A percentile compares a stretch with the other conserved stretches of the same genome.
These are phyloP conservation scores for Monosporozyma yasuniensis DNA, from an alignment of 805 yeast species.

Conservation along the genomic window DNA sequence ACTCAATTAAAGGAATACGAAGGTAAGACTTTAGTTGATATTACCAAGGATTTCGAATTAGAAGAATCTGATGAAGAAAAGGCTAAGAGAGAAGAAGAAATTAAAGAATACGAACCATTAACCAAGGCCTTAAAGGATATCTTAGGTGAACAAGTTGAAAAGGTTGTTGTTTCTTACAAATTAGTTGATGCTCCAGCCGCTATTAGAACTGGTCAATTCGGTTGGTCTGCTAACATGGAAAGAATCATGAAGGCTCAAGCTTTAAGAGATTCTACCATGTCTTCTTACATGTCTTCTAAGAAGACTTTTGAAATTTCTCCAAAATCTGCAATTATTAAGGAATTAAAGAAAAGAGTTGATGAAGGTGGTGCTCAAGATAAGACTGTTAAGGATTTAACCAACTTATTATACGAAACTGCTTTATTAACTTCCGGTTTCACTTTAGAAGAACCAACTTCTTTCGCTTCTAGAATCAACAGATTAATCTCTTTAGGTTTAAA, in stretches of 20 bases:
- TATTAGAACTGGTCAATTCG: conserved; percentile 98
- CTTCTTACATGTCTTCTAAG: conserved; percentile 99
- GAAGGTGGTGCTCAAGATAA: conserved; percentile 96
- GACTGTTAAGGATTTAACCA: conserved; percentile 95
- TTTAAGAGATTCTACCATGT: conserved; percentile 96
- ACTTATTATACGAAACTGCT: conserved; percentile 94
- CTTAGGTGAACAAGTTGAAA: conserved; percentile 97
- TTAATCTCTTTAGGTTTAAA: conserved; percentile 95
- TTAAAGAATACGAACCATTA: conserved; percentile 83
- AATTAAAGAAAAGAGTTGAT: conserved; percentile 93
- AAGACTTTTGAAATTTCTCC: conserved; percentile 99
- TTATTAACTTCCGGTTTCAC: conserved; percentile 97
- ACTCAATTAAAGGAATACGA: conserved; percentile 98
- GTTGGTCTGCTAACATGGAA: conserved; percentile 99
- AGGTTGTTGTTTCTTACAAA: conserved; percentile 96
- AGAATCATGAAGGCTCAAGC: conserved; percentile 99
- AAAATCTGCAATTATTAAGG: conserved; percentile 88
- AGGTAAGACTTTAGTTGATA: conserved; percentile 97
- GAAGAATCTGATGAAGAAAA: conserved; percentile 99
- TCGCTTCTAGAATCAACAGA: conserved; percentile 97
- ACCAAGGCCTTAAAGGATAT: conserved; percentile 94
- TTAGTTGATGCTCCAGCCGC: conserved; percentile 99
- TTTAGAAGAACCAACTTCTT: conserved; percentile 95
- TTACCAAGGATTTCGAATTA: conserved; percentile 97
- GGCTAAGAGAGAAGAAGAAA: conserved; percentile 85